phyloP scores from a whole-genome alignment of 352 stramenopile genomes.

The Globisporangium polare region DNA sequence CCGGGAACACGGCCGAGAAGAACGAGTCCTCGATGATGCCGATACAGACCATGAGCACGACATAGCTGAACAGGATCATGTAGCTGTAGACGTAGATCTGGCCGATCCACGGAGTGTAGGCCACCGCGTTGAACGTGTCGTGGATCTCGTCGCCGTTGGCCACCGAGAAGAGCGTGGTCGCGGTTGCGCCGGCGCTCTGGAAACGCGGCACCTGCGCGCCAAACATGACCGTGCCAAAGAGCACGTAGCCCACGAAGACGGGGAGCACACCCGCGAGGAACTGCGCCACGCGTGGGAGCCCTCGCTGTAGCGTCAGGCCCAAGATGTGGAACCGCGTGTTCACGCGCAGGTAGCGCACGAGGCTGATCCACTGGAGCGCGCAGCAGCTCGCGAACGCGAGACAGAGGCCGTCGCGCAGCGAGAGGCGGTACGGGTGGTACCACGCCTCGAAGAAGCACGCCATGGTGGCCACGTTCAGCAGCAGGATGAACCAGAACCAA shows the following conservation, averaged over 20 bases:
- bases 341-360: conserved; percentile 71
- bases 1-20: conserved; percentile 77
- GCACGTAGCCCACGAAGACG: conserved; percentile 81
- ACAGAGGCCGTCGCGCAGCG: conserved; percentile 48
- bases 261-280: conserved; percentile 83
- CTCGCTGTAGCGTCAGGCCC: conserved; percentile 63
- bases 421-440: conserved; percentile 48
- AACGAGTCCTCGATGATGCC: conserved; percentile 88
- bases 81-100: conserved; percentile 87
- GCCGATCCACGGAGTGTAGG: conserved; percentile 66
- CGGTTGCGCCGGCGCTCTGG: conserved; percentile 52
- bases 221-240: conserved; percentile 88
- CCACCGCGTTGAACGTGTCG: conserved; percentile 75
- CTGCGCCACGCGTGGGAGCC: conserved; percentile 64
- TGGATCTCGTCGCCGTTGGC: conserved; percentile 88
- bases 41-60: conserved; percentile 88
- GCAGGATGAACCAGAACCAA: conserved; percentile 59
- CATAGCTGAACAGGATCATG: conserved; percentile 88
- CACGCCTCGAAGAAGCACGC: conserved; percentile 50
- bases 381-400: conserved; percentile 64
- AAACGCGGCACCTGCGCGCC: conserved; percentile 77
- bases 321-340: conserved; percentile 76
- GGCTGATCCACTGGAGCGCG: conserved; percentile 65
- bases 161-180: conserved; percentile 81
- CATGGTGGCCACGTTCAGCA: conserved; percentile 49